Evolutionary conservation across 2,329 filamentous ascomycete species (phyloP).

Genomic region (Lachnellula occidentalis): DNA sequence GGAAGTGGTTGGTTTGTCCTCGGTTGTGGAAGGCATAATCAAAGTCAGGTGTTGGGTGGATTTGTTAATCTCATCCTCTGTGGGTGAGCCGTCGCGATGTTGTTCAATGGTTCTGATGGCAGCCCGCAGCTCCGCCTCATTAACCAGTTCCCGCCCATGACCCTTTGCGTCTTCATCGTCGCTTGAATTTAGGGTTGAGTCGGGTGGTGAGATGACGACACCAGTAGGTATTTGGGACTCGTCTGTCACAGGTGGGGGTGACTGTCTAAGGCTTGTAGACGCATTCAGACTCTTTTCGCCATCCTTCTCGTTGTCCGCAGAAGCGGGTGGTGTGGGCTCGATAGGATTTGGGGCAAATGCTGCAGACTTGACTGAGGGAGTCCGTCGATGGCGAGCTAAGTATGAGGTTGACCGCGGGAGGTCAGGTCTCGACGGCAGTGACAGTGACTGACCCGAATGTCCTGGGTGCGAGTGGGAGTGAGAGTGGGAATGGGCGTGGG

Average conservation of each 20-base stretch:
- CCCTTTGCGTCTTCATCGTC: conserved; percentile 65
- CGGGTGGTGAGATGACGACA: conserved; percentile 85
- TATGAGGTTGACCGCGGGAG: conserved; percentile 63
- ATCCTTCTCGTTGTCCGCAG: conserved; percentile 25
- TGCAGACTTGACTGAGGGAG: conserved; percentile 40
- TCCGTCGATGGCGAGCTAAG: conserved; percentile 57
- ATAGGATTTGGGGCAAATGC: conserved; percentile 26
- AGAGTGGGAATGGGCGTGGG: neutral
- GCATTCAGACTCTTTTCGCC: conserved; percentile 28
- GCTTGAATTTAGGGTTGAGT: conserved; percentile 74
- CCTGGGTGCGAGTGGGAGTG: conserved; percentile 16
- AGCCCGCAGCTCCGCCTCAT: conserved; percentile 61
- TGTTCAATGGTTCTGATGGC: conserved; percentile 77
- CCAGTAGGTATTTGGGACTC: conserved; percentile 69
- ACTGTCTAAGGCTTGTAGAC: conserved; percentile 67
- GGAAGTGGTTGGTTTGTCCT: conserved; percentile 19
- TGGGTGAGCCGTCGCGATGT: conserved; percentile 53
- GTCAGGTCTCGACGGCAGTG: conserved; percentile 38
- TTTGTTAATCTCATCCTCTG: conserved; percentile 22
- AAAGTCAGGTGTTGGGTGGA: conserved; percentile 27
- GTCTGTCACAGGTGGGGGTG: conserved; percentile 75
- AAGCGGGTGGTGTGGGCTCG: conserved; percentile 24
- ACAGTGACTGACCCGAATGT: too few relatives aligned
- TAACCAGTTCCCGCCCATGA: conserved; percentile 25
- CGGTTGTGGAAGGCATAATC: conserved; percentile 31